Base-by-base conservation (phyloP, 768 basidiomycete species). In the Kwoniella dejecticola region DNA sequence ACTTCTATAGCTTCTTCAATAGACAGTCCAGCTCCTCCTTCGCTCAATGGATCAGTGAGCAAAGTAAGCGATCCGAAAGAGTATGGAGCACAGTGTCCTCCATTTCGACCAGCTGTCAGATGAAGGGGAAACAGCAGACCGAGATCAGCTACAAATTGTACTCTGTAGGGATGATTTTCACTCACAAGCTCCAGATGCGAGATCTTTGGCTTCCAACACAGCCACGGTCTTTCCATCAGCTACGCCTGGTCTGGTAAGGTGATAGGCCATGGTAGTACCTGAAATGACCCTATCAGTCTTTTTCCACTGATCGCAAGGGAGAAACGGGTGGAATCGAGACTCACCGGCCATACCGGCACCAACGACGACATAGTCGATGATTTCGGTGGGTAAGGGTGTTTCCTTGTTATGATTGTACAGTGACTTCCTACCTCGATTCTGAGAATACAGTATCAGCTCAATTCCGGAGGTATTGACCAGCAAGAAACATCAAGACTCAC, bases 241-340 rank as follows among this genome's bases (percentile, higher is more conserved):
- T 17, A 52, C 50, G 13, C 64, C 65, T 2, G 58, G 40, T 38
- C 63, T 46, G 10, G 68, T 71, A 41, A 74, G 61, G 42, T 68
- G 67, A 33, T 72, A 75, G 1, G 68, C 69, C 38, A 75, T 53
- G 6, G 62, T 53, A 13, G 71, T 57, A 27, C 73, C 73, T 68
- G 44, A 13, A 30, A 56, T 8, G 36, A 38, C 36, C 6, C 7
- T 30, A 33, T 38, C n/a, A 54, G n/a, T n/a, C n/a, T n/a, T n/a
- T n/a, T n/a, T n/a, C n/a, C n/a, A n/a, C n/a, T n/a, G n/a, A n/a
- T n/a, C n/a, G n/a, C n/a, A n/a, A n/a, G n/a, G n/a, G n/a, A n/a
- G n/a, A n/a, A n/a, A n/a, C n/a, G n/a, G n/a, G n/a, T n/a, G n/a
- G n/a, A n/a, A n/a, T n/a, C n/a, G n/a, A n/a, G n/a, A 53, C 68